Evolutionary conservation across 2,329 filamentous ascomycete genomes (phyloP), one percentile per base, ranked within the genome.

Genomic region (Calonectria pseudoturangicola): DNA sequence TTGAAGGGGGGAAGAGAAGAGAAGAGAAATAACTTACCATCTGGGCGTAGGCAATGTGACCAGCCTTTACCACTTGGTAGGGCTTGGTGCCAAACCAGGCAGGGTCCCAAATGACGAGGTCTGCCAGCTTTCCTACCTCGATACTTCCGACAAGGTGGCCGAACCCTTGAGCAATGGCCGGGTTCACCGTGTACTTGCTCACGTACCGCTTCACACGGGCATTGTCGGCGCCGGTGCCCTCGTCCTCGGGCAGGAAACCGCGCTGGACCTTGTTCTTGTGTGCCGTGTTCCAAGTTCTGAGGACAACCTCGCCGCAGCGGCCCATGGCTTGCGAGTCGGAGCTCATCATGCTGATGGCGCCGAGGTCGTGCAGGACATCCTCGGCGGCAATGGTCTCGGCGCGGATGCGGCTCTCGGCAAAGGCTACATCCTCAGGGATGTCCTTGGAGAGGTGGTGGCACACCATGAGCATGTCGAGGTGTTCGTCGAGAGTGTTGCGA

Each of bases 391-490:
- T 98, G 43, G 96, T 98, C 86, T 98, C 96, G 76, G 95, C 95
- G 71, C 96, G 94, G 84, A 98, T 98, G 47, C 96, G 94, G 43
- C 92, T 95, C 86, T 98, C 96, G 60, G 96, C 96, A 81, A 98
- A 98, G 1, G 96, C 95, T 16, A 98, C 93, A 82, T 98, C 96
- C 86, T 98, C 96, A 71, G 96, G 95, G 72, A 98, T 98, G 84
- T 98, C 93, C 84, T 94, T 95, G 66, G 93, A 95, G 12, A 98
- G 88, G 81, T 98, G 96, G 84, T 98, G 96, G 87, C 96, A 98
- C 45, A 98, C 95, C 96, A 98, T 98, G 58, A 98, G 87, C 96
- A 98, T 98, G 86, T 98, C 96, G 16, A 98, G 90, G 85, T 98
- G 96, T 85, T 98, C 96, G 81, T 98, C 96, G 0, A 98, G 90